Conservation (phyloP, 139 green algal genomes). For the Coelastrella sp. region DNA sequence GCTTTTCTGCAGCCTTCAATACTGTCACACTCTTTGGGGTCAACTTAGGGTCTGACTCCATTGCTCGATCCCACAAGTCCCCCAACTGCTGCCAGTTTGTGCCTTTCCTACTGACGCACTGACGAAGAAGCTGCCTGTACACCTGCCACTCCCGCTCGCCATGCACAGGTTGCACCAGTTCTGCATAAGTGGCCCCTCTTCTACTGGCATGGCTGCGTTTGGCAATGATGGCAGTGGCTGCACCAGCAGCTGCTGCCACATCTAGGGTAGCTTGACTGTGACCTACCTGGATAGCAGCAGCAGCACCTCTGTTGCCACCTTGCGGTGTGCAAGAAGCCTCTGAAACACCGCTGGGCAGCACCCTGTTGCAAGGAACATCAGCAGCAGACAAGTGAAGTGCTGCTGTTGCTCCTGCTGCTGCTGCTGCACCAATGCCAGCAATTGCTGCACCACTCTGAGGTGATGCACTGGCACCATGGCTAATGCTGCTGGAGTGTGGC, state of each 20-base stretch:
- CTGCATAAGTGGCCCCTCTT: slow-evolving; percentile 19
- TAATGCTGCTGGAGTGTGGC: no score
- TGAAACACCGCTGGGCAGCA: not conserved
- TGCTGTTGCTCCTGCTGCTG: not conserved
- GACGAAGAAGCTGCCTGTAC: not conserved
- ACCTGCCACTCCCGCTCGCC: not conserved
- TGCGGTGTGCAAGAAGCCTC: not conserved
- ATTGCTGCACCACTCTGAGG: not conserved
- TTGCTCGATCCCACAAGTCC: not conserved
- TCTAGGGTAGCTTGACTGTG: not conserved
- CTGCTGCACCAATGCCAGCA: not conserved
- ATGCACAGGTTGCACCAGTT: slow-evolving; percentile 16
- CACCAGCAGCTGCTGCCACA: not conserved
- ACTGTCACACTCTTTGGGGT: not conserved
- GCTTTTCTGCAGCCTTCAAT: not conserved
- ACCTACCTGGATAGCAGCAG: not conserved
- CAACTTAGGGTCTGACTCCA: not conserved
- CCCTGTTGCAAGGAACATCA: not conserved
- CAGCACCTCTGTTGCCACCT: not conserved
- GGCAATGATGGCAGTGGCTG: not conserved
- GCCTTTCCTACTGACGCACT: not conserved
- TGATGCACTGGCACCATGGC: not conserved
- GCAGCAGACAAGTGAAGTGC: not conserved
- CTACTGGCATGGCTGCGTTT: slow-evolving; percentile 33
- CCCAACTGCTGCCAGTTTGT: not conserved